These are phyloP conservation scores for Paulownia fortunei DNA, from an alignment of 257 asterid genomes.

Conservation along the genomic window DNA sequence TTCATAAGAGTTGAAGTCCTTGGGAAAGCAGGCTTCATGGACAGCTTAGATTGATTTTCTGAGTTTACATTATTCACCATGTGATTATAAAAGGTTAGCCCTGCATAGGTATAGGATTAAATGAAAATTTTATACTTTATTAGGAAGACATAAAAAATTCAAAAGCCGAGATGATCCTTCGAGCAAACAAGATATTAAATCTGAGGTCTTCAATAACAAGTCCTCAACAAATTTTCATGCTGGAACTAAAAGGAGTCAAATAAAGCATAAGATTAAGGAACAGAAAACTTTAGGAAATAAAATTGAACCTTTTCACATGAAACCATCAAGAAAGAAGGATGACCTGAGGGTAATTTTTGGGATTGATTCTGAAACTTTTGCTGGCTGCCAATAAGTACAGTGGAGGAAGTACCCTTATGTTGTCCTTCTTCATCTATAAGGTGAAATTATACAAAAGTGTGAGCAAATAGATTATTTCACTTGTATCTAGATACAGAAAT, in stretches of 20 bases:
- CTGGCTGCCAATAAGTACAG: constrained; percentile 39
- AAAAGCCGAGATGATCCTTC: not conserved
- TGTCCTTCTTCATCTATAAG: constrained; percentile 43
- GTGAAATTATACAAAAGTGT: constrained; percentile 27
- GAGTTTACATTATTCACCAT: constrained; percentile 44
- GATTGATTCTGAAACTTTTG: constrained; percentile 51
- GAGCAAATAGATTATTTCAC: constrained; percentile 18
- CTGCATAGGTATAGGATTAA: constrained; percentile 46
- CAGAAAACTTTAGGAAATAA: not conserved
- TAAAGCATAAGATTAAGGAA: constrained; percentile 14
- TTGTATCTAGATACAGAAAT: not conserved
- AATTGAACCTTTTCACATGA: not conserved
- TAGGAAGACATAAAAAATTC: not conserved
- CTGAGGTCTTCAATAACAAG: not conserved
- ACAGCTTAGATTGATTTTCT: constrained; percentile 49
- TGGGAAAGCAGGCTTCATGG: constrained; percentile 56
- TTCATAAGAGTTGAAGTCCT: constrained; percentile 94
- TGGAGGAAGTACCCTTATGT: constrained; percentile 37
- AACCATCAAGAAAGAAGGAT: constrained; percentile 24
- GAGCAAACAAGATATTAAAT: constrained; percentile 18
- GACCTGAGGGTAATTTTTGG: constrained; percentile 68
- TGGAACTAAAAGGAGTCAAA: not conserved
- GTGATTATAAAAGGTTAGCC: constrained; percentile 60
- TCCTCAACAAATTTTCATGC: constrained; percentile 3
- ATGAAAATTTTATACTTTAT: not conserved